Conservation (phyloP, 1,284 basidiomycete genomes). For the Trichosporon faecale region DNA sequence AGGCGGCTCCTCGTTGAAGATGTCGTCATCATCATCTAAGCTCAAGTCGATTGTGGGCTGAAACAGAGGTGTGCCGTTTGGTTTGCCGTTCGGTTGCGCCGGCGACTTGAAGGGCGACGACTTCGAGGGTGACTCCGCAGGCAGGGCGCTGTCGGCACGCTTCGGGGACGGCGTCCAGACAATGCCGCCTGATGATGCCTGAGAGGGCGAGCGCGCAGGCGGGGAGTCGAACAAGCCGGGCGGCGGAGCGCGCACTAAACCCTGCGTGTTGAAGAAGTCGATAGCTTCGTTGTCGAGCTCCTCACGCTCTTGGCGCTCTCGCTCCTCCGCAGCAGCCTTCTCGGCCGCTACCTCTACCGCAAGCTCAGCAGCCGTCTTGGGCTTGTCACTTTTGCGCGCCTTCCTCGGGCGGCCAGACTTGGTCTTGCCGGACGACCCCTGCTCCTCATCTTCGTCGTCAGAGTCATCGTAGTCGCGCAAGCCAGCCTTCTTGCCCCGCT, state of each 20-base stretch:
- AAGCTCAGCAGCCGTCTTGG: conserved; percentile 1
- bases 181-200: neutral
- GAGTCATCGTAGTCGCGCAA: conserved; percentile 19
- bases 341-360: neutral
- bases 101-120: neutral
- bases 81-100: neutral
- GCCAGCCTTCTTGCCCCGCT: conserved; percentile 23
- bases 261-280: conserved; percentile 42
- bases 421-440: neutral
- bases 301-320: conserved; percentile 11
- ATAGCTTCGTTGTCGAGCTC: conserved; percentile 28
- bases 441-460: conserved; percentile 24
- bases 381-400: conserved; percentile 7
- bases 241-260: conserved; percentile 24
- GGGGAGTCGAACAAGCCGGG: neutral
- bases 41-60: conserved; percentile 30
- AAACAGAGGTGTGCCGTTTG: neutral
- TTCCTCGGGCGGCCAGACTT: conserved; percentile 13
- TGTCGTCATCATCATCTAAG: conserved; percentile 13
- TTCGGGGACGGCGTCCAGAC: conserved; percentile 25
- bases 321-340: conserved; percentile 13
- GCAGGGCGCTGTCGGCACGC: neutral
- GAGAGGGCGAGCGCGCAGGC: neutral
- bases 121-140: neutral
- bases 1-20: neutral